A percentile compares a stretch with the other conserved stretches of the same genome.
Evolutionary conservation across 2,329 filamentous ascomycete genomes (phyloP).

Genomic region (Eutypa lata): DNA sequence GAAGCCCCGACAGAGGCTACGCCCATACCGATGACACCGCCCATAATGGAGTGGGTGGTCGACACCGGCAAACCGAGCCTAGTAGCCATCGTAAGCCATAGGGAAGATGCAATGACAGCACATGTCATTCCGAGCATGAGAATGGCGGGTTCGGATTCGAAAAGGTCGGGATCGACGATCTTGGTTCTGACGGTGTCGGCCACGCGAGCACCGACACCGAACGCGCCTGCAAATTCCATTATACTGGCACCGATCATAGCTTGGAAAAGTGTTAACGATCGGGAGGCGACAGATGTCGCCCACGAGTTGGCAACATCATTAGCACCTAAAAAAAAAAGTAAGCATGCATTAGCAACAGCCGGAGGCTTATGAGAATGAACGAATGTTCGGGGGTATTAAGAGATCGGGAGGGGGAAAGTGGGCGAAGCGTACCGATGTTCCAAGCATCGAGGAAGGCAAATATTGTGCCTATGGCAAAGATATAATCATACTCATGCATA

Average conservation of each 20-base stretch:
- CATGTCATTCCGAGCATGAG: slow-evolving; percentile 60
- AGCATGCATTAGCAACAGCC: slow-evolving; percentile 1
- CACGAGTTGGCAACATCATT: slow-evolving; percentile 75
- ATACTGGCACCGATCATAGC: slow-evolving; percentile 56
- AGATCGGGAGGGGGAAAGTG: too few relatives aligned
- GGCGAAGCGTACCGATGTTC: slow-evolving; percentile 60
- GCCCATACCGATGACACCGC: slow-evolving; percentile 57
- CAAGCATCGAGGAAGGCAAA: slow-evolving; percentile 66
- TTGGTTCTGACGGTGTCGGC: slow-evolving; percentile 61
- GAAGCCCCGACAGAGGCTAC: slow-evolving; percentile 50
- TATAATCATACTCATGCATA: slow-evolving; percentile 57
- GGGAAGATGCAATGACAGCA: slow-evolving; percentile 49
- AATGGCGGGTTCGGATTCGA: slow-evolving; percentile 41
- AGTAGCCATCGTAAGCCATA: slow-evolving; percentile 57
- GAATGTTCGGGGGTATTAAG: neutral
- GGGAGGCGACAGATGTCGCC: slow-evolving; percentile 70
- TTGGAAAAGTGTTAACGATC: slow-evolving; percentile 60
- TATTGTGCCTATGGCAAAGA: slow-evolving; percentile 62
- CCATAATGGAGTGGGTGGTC: slow-evolving; percentile 60
- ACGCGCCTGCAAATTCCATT: slow-evolving; percentile 61
- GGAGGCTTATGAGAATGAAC: neutral
- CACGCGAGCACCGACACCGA: slow-evolving; percentile 59
- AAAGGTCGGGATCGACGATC: slow-evolving; percentile 49
- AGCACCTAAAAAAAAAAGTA: slow-evolving; percentile 27
- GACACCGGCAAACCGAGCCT: slow-evolving; percentile 55